Evolutionary conservation across 768 basidiomycete genomes (phyloP).

Genomic region (Kwoniella dejecticola): DNA sequence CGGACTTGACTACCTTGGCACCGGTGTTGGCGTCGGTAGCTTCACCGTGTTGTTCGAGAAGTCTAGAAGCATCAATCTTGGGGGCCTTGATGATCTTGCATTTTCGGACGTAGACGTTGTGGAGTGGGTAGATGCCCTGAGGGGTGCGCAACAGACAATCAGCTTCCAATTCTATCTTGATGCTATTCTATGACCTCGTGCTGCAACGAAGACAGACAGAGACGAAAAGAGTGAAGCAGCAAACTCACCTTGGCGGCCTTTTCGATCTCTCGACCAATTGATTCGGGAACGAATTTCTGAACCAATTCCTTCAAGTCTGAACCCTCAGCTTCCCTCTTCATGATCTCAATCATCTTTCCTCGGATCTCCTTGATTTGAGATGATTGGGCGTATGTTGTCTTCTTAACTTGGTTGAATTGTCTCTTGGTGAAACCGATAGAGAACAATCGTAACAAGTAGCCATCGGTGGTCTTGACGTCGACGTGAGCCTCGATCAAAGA

Average conservation of each 20-base stretch:
- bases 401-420: constrained; percentile 91
- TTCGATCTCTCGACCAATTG: constrained; percentile 99
- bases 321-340: constrained; percentile 84
- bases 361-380: constrained; percentile 95
- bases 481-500: constrained; percentile 97
- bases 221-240: too few relatives aligned
- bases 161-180: too few relatives aligned
- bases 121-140: constrained; percentile 94
- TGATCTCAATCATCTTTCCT: constrained; percentile 91
- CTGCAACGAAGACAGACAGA: background rate
- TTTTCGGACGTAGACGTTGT: constrained; percentile 99
- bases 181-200: too few relatives aligned
- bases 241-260: constrained; percentile 68
- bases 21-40: constrained; percentile 87
- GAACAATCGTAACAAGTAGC: constrained; percentile 98
- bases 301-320: constrained; percentile 89
- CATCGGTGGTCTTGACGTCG: constrained; percentile 98
- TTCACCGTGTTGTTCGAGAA: constrained; percentile 95
- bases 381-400: constrained; percentile 97
- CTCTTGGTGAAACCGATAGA: constrained; percentile 99
- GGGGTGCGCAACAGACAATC: too few relatives aligned
- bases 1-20: constrained; percentile 75
- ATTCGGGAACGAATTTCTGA: constrained; percentile 98
- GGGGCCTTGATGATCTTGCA: constrained; percentile 98
- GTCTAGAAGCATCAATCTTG: constrained; percentile 92